Evolutionary conservation across 768 basidiomycete genomes (phyloP), one percentile per base, ranked within the genome.

Genomic region (Hericium alpestre): DNA sequence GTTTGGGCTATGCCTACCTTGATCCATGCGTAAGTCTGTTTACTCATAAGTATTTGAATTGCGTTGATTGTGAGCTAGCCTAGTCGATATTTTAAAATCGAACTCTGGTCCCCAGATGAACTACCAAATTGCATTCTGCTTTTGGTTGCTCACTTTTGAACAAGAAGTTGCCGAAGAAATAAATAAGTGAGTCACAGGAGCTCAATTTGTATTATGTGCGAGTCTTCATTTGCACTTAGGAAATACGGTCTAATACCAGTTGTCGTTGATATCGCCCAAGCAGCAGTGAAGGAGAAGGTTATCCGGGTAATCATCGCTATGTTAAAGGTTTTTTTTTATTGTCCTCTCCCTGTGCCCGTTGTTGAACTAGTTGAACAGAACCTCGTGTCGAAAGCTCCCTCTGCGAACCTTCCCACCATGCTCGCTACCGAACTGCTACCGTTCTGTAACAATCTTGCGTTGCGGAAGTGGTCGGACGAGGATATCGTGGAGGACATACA

Each of bases 111-210:
- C 94, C 18, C 96, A 99, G 72, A 90, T 95, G 84, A 87, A 82
- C 72, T 99, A 98, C 68, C 93, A 96, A 76, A 84, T 93, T 46
- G 82, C 83, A 23, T 90, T 92, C 68, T 95, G 91, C 68, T 74
- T 97, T 59, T 99, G 96, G 96, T 73, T 97, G 53, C 73, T 98
- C 56, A 89, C 93, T 0, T 99, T 96, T 61, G 93, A 99, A 66
- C 78, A 83, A 64, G 79, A 85, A 39, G 78, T 96, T 32, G 89
- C 94, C 1, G 82, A 88, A 61, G 79, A 90, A 53, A 83, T 97
- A 65, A 90, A 97, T 72, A 85, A 84, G 94, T 93, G 58, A 50
- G 82, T 23, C 22, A 10, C 13, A n/a, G 37, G 22, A 15, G 27
- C 5, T 2, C 16, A 46, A 2, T 12, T n/a, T 32, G 23, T 8